Evolutionary conservation across 257 asterid species (phyloP).

Genomic region (Anisodus acutangulus): DNA sequence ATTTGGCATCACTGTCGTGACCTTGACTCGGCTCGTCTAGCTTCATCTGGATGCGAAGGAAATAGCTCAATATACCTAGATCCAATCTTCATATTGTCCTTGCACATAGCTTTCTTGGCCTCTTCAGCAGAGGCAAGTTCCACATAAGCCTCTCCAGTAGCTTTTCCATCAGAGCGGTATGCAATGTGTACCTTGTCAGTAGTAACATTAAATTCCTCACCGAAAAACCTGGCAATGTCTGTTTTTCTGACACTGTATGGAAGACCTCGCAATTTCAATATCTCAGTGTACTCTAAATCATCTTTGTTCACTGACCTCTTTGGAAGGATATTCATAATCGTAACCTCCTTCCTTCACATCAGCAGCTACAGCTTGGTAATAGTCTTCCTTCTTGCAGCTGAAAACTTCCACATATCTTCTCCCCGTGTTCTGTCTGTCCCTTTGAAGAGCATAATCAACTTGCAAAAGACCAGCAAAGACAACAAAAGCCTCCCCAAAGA

Average conservation of each 20-base stretch:
- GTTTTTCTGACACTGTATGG: conserved; percentile 20
- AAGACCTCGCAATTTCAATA: conserved; percentile 24
- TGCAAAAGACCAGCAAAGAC: conserved; percentile 79
- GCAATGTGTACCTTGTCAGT: conserved; percentile 1
- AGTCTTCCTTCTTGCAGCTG: conserved; percentile 89
- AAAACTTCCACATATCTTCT: conserved; percentile 92
- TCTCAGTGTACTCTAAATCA: conserved; percentile 15
- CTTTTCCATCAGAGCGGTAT: conserved; percentile 23
- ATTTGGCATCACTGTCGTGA: conserved; percentile 13
- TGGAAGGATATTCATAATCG: not conserved
- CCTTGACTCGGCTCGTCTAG: not conserved
- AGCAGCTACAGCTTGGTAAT: conserved; percentile 81
- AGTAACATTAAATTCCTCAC: not conserved
- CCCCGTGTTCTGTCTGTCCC: conserved; percentile 87
- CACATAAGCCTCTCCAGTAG: conserved; percentile 31
- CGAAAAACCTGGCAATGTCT: conserved; percentile 21
- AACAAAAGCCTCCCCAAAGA: conserved; percentile 85
- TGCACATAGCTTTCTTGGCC: conserved; percentile 25
- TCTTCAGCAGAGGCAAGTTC: conserved; percentile 27
- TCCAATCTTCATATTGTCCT: conserved; percentile 30
- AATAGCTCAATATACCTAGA: conserved; percentile 31
- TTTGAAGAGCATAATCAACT: conserved; percentile 79
- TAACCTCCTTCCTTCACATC: conserved; percentile 44
- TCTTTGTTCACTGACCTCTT: not conserved
- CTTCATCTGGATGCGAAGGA: conserved; percentile 26